A percentile compares a stretch with the other conserved stretches of the same genome.
Conservation (phyloP, 192 early-diverging fungal species). For the Entomortierella parvispora region DNA sequence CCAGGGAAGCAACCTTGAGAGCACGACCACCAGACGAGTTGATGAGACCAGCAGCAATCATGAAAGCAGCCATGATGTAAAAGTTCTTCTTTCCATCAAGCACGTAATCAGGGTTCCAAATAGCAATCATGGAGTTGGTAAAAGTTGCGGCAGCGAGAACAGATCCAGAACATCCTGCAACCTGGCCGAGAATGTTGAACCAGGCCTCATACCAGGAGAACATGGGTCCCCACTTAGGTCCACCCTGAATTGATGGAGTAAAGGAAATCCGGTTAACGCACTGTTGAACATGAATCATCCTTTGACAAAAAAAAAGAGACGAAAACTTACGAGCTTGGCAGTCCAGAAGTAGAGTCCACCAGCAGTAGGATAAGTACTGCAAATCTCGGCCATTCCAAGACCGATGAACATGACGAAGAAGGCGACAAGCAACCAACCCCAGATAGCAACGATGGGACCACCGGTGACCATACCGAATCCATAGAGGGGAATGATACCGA, state of each 20-base stretch:
- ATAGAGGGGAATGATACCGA: conserved; percentile 35
- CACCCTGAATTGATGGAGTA: conserved; percentile 1
- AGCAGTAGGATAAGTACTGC: conserved; percentile 56
- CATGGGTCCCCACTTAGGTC: conserved; percentile 41
- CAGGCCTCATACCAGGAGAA: conserved; percentile 41
- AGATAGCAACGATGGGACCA: conserved; percentile 56
- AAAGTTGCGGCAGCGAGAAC: conserved; percentile 26
- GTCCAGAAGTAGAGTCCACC: conserved; percentile 45
- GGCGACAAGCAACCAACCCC: conserved; percentile 60
- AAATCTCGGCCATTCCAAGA: conserved; percentile 60
- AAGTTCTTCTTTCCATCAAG: conserved; percentile 14
- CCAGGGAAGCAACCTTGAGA: conserved; percentile 21
- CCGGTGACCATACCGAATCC: conserved; percentile 53
- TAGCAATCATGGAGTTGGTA: conserved; percentile 11
- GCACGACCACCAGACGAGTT: conserved; percentile 29
- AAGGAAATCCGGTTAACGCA: not conserved
- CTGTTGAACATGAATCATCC: no score
- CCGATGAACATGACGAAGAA: conserved; percentile 56
- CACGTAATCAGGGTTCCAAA: conserved; percentile 9
- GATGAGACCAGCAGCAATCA: conserved; percentile 18
- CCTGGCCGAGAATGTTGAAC: conserved; percentile 48
- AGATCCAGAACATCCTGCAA: conserved; percentile 32
- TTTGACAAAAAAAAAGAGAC: not conserved
- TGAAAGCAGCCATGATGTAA: conserved; percentile 21
- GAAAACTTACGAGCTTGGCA: conserved; percentile 16